These are phyloP conservation scores for Massarina eburnea DNA, from an alignment of 2,329 filamentous ascomycete genomes.

Conservation along the genomic window DNA sequence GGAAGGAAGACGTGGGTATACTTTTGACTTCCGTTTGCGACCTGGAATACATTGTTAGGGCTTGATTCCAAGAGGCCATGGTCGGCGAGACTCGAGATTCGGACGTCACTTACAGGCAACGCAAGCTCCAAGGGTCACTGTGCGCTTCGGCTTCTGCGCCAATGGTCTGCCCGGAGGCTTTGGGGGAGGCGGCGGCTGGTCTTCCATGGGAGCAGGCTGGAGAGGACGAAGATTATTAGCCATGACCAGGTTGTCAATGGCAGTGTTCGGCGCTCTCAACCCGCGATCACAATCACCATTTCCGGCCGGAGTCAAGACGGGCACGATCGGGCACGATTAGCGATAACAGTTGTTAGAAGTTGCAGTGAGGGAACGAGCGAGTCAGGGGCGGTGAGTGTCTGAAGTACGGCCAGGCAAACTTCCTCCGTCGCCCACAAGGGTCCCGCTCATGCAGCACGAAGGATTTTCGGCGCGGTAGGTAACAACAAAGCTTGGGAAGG, in stretches of 20 bases:
- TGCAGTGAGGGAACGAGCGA: conserved; percentile 5
- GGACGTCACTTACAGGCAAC: conserved; percentile 23
- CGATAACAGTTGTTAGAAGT: background rate
- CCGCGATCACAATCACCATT: too few relatives aligned
- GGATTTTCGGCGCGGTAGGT: conserved; percentile 25
- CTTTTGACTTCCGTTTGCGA: conserved; percentile 38
- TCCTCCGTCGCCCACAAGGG: background rate
- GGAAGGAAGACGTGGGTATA: background rate
- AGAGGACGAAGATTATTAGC: conserved; percentile 33
- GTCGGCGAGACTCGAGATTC: too few relatives aligned
- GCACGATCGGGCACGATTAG: too few relatives aligned
- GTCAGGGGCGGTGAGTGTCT: conserved; percentile 7
- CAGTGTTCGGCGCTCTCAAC: background rate
- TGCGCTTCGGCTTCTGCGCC: conserved; percentile 36
- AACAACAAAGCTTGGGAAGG: too few relatives aligned
- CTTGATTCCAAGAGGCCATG: too few relatives aligned
- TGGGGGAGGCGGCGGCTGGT: conserved; percentile 16
- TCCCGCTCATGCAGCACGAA: conserved; percentile 4
- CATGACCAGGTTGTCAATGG: conserved; percentile 16
- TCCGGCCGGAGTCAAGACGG: too few relatives aligned
- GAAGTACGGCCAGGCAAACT: background rate
- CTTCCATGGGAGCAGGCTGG: conserved; percentile 36
- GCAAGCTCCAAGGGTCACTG: conserved; percentile 38
- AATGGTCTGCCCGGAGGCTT: conserved; percentile 26
- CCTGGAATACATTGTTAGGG: conserved; percentile 3